Evolutionary conservation across 2,329 filamentous ascomycete species (phyloP), one percentile per base, ranked within the genome.

Genomic region (Blumeriella jaapii): DNA sequence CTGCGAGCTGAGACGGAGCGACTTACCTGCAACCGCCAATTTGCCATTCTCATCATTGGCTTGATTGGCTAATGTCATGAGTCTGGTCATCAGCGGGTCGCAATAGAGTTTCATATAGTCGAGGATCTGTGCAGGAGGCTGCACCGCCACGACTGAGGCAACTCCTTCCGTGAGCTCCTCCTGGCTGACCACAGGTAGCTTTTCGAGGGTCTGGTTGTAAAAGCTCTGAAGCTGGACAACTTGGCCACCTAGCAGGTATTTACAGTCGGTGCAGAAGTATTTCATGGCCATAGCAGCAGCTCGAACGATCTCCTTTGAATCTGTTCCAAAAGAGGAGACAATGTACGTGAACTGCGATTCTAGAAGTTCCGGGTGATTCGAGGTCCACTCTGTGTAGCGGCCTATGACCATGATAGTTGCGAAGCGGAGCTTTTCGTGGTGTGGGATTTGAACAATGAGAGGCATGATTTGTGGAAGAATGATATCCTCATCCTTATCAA

Each of bases 371-470:
- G 89, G 84, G 53, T 98, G 91, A 30, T 85, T 78, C 4, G 91
- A 77, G 0, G 93, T 98, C 91, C 91, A 98, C 59, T 96, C 89
- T 0, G 93, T 98, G 56, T 98, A 98, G 43, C 91, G 74, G 23
- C 86, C 91, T 14, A 98, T 71, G 3, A 93, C 87, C 86, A 98
- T 95, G 53, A 96, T 94, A 5, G 89, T 89, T 44, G 93, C 89
- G 60, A 98, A 98, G 6, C 87, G 84, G n/a, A 98, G 72, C 64
- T 96, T 98, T 60, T 96, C 85, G 52, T 98, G 91, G 53, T 83
- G 79, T 0, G 91, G 91, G 41, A 98, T 93, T 55, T 93, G 83
- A 8, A 94, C 85, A 44, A 98, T 76, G 38, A 98, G 68, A 12
- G 87, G 87, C 63, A 98, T 94, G 11, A 98, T 76, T 54, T 89